Evolutionary conservation across 768 basidiomycete species (phyloP), one percentile per base, ranked within the genome.

Genomic region (Leccinellum albellum): DNA sequence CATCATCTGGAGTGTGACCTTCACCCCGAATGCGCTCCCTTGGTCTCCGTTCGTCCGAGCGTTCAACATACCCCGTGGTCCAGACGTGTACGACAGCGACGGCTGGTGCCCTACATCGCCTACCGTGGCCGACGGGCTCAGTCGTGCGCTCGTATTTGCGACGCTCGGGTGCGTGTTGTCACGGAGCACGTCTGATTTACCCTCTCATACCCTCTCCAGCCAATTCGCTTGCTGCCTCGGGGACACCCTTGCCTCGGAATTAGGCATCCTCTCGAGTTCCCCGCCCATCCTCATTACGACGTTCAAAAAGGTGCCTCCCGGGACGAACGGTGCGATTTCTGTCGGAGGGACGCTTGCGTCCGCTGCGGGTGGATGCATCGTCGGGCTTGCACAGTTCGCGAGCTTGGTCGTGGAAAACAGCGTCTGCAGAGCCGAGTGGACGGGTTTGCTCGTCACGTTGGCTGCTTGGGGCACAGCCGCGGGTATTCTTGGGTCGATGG

Each of bases 381-480:
- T 96, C 63, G 94, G 93, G 5, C 49, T 80, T 21, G 52, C 74
- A 17, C 81, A 14, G 78, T 78, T 5, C 89, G 61, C 73, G 2
- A 77, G 79, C 28, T 67, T 95, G 29, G 51, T 85, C 17, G 56
- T 83, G 29, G 91, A 95, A 74, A 89, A 84, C 61, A 62, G 91
- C 92, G 0, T 94, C 93, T 2, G 86, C 87, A 2, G 95, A 95
- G 3, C 97, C 95, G 10, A 97, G 97, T 65, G 95, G 95, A 66
- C 63, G 49, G 54, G 51, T 29, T 59, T 85, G 42, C 63, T 81
- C 50, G 54, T 73, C 15, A 67, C 76, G 48, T 69, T 88, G 50
- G 53, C 87, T 10, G 0, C 69, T 0, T 88, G 85, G 78, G 93
- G 92, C 0, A 74, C 76, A 0, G 67, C 80, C 24, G 84, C 82